These are phyloP conservation scores for Alectoria sarmentosa DNA, from an alignment of 495 filamentous ascomycete species.

Conservation along the genomic window DNA sequence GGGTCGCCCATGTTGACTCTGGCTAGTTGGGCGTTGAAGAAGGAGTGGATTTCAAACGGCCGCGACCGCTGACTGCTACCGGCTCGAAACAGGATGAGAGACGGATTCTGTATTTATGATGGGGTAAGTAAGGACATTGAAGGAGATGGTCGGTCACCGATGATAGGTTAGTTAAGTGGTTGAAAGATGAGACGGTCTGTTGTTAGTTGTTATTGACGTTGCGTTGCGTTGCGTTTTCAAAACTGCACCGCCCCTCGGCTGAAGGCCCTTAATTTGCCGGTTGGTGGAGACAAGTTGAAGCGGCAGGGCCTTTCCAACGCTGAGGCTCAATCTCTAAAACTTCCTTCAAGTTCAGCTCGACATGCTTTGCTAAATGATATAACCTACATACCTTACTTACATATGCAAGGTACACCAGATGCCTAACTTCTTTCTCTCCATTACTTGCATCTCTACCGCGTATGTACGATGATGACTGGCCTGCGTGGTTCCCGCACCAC, in stretches of 20 bases:
- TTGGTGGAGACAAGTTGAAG: neutral
- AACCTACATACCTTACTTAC: too few species aligned
- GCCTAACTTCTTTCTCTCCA: neutral
- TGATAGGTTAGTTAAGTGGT: neutral
- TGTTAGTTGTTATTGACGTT: neutral
- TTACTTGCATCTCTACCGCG: neutral
- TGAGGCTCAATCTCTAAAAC: neutral
- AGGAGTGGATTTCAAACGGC: slow-evolving; percentile 46
- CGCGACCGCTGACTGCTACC: slow-evolving; percentile 28
- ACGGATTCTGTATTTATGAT: neutral
- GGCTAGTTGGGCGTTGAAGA: slow-evolving; percentile 42
- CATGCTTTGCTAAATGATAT: too few species aligned
- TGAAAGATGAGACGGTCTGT: neutral
- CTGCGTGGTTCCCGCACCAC: neutral
- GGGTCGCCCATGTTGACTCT: slow-evolving; percentile 53
- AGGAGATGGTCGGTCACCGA: neutral
- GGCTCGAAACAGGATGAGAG: slow-evolving; percentile 21
- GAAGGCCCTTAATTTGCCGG: neutral
- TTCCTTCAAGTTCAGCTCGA: too few species aligned
- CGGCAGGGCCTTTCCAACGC: neutral
- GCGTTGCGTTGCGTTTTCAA: neutral
- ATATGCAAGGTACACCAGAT: too few species aligned
- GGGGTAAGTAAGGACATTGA: neutral
- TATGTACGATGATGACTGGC: neutral
- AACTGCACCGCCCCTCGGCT: neutral